A percentile compares a stretch with the other conserved stretches of the same genome.
Evolutionary conservation across 2,329 filamentous ascomycete genomes (phyloP).

Genomic region (Diaporthe capsici): DNA sequence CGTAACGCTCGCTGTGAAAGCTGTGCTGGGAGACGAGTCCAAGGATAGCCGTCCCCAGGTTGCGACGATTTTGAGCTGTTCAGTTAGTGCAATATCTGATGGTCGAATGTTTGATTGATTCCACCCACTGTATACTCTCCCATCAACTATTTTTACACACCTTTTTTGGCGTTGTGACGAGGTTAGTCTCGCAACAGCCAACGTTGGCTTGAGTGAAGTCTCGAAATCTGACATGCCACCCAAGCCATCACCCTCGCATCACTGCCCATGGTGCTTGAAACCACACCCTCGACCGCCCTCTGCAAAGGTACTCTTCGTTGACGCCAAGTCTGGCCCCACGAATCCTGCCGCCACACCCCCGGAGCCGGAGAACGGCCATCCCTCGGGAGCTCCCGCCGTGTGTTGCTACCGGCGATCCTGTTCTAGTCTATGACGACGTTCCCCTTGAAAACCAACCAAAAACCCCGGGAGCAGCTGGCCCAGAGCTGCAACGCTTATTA

Average conservation of each 20-base stretch:
- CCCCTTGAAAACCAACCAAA: neutral
- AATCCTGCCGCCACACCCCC: neutral
- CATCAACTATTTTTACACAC: neutral
- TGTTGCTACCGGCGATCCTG: neutral
- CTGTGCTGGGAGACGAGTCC: conserved; percentile 4
- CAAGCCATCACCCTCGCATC: neutral
- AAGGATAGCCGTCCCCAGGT: neutral
- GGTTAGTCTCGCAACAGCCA: neutral
- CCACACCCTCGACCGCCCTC: neutral
- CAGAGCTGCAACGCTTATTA: neutral
- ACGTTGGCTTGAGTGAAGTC: neutral
- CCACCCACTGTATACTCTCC: conserved; percentile 23
- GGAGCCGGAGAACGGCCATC: neutral
- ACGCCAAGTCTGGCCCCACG: neutral
- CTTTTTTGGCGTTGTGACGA: neutral
- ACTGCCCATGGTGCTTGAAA: neutral
- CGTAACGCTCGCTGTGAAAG: conserved; percentile 30
- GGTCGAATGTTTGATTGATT: conserved; percentile 23
- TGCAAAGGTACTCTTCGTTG: neutral
- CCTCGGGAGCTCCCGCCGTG: conserved; percentile 24
- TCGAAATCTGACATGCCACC: neutral
- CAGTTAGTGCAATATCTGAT: conserved; percentile 35
- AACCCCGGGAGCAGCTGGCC: neutral
- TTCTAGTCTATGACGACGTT: conserved; percentile 27
- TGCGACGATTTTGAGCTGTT: conserved; percentile 32